Conservation (phyloP, 352 stramenopile species). For the Blastocystis sp. region DNA sequence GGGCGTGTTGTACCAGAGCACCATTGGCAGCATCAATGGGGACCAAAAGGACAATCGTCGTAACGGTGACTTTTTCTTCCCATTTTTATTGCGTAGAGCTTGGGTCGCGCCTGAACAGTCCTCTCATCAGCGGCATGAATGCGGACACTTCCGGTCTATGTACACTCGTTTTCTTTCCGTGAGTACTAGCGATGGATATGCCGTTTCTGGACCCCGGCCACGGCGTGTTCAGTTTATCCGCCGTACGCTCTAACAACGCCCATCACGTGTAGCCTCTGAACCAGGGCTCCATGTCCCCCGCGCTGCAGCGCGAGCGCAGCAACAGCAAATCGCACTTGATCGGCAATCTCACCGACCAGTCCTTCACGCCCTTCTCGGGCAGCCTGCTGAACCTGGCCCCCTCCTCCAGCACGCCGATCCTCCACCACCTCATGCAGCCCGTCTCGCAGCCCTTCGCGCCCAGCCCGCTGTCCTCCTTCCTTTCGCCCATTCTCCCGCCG, state of each 20-base stretch:
- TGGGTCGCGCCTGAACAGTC: slow-evolving; percentile 52
- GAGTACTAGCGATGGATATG: slow-evolving; percentile 45
- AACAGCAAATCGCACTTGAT: background rate
- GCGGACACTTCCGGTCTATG: background rate
- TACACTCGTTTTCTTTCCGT: background rate
- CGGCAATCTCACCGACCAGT: background rate
- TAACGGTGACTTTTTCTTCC: background rate
- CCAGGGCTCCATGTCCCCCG: background rate
- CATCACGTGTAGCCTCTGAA: background rate
- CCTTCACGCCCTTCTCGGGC: background rate
- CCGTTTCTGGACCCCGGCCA: slow-evolving; percentile 12
- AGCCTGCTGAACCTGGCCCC: background rate
- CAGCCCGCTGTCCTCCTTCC: background rate
- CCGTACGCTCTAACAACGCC: background rate
- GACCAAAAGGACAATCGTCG: background rate
- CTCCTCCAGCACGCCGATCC: background rate
- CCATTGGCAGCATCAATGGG: slow-evolving; percentile 28
- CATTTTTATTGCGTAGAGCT: slow-evolving; percentile 14
- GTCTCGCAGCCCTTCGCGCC: background rate
- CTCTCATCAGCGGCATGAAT: slow-evolving; percentile 19
- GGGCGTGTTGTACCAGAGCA: slow-evolving; percentile 58
- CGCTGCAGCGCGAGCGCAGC: background rate
- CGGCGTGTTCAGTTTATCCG: background rate
- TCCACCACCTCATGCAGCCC: background rate
- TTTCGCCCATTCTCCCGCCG: background rate